phyloP scores from a whole-genome alignment of 768 basidiomycete genomes.

The Xerocomus potaroensis region DNA sequence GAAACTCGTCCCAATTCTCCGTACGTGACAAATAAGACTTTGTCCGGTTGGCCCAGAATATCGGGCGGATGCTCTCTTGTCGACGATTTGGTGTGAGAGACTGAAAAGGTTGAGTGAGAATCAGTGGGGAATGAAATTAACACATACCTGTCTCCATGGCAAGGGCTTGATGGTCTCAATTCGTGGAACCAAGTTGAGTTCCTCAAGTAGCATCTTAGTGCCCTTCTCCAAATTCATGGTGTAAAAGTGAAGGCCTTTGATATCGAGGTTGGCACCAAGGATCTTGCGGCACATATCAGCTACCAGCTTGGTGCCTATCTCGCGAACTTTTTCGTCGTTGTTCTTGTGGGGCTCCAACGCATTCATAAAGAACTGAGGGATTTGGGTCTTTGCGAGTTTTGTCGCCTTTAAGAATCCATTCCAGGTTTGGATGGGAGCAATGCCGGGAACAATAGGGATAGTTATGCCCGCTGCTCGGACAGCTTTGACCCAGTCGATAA shows the following conservation, averaged over 20 bases:
- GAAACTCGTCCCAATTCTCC: constrained; percentile 99
- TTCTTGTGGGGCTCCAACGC: constrained; percentile 83
- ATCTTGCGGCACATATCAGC: constrained; percentile 92
- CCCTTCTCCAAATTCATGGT: constrained; percentile 98
- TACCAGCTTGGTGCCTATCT: constrained; percentile 90
- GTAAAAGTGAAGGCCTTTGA: constrained; percentile 91
- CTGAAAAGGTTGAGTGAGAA: constrained; percentile 34
- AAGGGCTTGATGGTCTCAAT: constrained; percentile 91
- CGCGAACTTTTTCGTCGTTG: constrained; percentile 89
- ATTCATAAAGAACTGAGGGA: constrained; percentile 74
- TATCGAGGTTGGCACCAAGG: constrained; percentile 71
- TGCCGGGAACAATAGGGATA: constrained; percentile 88
- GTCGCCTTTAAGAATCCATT: constrained; percentile 89
- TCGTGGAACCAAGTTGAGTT: constrained; percentile 81
- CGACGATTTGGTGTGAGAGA: constrained; percentile 91
- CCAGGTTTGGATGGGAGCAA: constrained; percentile 95
- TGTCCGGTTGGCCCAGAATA: constrained; percentile 98
- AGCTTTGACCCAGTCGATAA: constrained; percentile 85
- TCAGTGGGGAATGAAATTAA: constrained; percentile 1
- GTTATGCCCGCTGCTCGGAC: constrained; percentile 84
- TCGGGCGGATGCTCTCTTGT: constrained; percentile 90
- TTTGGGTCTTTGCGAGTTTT: constrained; percentile 68
- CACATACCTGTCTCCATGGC: constrained; percentile 88
- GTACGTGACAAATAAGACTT: constrained; percentile 95
- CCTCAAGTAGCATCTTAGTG: constrained; percentile 91